These are phyloP conservation scores for Lentinula sp. DNA, from an alignment of 768 basidiomycete genomes.

Conservation along the genomic window DNA sequence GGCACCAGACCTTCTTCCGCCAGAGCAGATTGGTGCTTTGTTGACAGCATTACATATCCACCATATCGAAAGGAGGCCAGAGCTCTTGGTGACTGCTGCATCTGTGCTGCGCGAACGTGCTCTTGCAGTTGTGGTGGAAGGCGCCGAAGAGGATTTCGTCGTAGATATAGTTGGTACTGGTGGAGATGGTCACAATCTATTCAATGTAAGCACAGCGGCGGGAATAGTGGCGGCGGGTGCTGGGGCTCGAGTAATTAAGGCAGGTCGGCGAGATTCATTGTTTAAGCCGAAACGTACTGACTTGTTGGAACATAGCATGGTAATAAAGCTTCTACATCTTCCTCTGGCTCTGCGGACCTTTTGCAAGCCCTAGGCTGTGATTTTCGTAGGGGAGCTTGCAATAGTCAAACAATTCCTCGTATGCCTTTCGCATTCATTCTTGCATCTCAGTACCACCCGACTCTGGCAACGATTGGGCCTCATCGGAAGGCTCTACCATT, in stretches of 20 bases:
- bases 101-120: conserved; percentile 65
- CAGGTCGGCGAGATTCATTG: conserved; percentile 17
- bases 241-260: conserved; percentile 91
- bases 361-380: conserved; percentile 77
- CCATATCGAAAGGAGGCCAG: conserved; percentile 68
- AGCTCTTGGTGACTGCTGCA: conserved; percentile 76
- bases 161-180: conserved; percentile 90
- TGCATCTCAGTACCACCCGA: conserved; percentile 90
- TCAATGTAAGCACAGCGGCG: conserved; percentile 95
- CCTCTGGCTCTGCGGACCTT: conserved; percentile 92
- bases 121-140: conserved; percentile 53
- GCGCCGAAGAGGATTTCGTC: conserved; percentile 53
- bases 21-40: conserved; percentile 84
- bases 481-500: conserved; percentile 85
- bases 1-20: conserved; percentile 54
- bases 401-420: conserved; percentile 46
- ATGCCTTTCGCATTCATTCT: conserved; percentile 90
- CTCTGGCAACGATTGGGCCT: conserved; percentile 75
- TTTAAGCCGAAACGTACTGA: conserved; percentile 2
- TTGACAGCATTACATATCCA: conserved; percentile 80
- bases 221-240: conserved; percentile 93
- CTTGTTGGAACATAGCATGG: conserved; percentile 61
- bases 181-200: conserved; percentile 92
- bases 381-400: conserved; percentile 39
- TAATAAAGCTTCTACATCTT: conserved; percentile 84